Conservation (phyloP, 345 rosid species). For the Lumnitzera littorea region DNA sequence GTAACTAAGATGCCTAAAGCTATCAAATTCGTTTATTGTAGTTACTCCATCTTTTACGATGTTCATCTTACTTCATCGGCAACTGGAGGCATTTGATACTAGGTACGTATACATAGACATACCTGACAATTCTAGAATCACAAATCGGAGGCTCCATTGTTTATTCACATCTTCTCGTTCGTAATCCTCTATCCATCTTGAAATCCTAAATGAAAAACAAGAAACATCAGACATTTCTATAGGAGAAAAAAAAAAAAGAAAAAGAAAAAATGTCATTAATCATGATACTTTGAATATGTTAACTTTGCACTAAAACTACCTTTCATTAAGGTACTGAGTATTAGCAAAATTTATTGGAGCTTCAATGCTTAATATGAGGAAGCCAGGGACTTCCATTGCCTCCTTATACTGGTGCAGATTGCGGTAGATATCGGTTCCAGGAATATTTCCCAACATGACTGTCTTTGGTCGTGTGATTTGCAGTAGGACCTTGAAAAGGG, state of each 20-base stretch:
- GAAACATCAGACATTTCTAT: neutral
- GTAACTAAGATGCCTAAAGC: too few relatives aligned
- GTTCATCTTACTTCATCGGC: too few relatives aligned
- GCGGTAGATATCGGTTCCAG: constrained; percentile 65
- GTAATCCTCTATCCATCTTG: constrained; percentile 83
- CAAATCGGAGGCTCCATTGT: constrained; percentile 41
- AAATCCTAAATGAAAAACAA: constrained; percentile 29
- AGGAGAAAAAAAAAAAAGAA: too few relatives aligned
- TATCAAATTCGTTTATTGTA: too few relatives aligned
- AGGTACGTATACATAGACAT: neutral
- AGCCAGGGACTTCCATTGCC: constrained; percentile 57
- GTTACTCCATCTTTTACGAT: too few relatives aligned
- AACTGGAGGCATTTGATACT: too few relatives aligned
- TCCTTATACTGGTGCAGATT: constrained; percentile 72
- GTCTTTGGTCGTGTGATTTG: constrained; percentile 84
- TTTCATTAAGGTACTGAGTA: constrained; percentile 73
- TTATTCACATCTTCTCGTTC: constrained; percentile 44
- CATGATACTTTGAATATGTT: too few relatives aligned
- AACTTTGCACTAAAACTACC: constrained; percentile 24
- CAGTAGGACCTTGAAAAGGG: constrained; percentile 73
- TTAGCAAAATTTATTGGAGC: constrained; percentile 87
- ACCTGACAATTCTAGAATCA: constrained; percentile 79
- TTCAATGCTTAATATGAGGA: constrained; percentile 73
- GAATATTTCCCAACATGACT: constrained; percentile 68
- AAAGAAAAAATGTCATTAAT: too few relatives aligned